Evolutionary conservation across 306 rosid genomes (phyloP).

Genomic region (Inga oerstediana): DNA sequence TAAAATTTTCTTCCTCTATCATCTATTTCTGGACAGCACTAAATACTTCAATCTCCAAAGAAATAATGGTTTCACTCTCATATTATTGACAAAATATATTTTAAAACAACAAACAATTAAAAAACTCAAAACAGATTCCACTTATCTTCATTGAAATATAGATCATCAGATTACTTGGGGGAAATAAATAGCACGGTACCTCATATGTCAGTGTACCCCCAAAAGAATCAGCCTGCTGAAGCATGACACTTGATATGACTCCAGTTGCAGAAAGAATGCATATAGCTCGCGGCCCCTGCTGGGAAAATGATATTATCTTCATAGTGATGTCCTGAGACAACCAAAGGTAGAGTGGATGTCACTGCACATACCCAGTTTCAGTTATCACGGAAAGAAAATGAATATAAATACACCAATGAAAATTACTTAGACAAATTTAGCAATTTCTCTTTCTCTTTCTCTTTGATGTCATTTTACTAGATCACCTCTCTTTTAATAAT

Average conservation of each 20-base stretch:
- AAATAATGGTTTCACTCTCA: not conserved
- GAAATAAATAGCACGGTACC: constrained; percentile 40
- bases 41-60: not conserved
- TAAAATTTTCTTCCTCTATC: constrained; percentile 6
- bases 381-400: constrained; percentile 8
- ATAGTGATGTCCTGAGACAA: constrained; percentile 80
- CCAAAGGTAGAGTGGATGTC: constrained; percentile 27
- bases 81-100: not conserved
- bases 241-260: constrained; percentile 88
- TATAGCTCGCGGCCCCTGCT: constrained; percentile 92
- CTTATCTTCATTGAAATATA: no score
- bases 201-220: constrained; percentile 85
- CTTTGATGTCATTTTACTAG: constrained; percentile 5
- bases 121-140: no score
- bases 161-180: no score
- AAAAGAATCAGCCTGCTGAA: constrained; percentile 88
- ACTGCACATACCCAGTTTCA: constrained; percentile 22
- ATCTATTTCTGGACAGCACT: constrained; percentile 13
- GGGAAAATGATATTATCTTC: constrained; percentile 98
- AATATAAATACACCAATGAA: constrained; percentile 12
- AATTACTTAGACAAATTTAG: constrained; percentile 12
- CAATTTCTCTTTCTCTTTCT: not conserved
- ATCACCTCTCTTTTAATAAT: not conserved
- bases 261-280: constrained; percentile 96
- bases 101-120: no score